Conservation (phyloP, 805 yeast genomes). For the Zygotorulaspora sp. region DNA sequence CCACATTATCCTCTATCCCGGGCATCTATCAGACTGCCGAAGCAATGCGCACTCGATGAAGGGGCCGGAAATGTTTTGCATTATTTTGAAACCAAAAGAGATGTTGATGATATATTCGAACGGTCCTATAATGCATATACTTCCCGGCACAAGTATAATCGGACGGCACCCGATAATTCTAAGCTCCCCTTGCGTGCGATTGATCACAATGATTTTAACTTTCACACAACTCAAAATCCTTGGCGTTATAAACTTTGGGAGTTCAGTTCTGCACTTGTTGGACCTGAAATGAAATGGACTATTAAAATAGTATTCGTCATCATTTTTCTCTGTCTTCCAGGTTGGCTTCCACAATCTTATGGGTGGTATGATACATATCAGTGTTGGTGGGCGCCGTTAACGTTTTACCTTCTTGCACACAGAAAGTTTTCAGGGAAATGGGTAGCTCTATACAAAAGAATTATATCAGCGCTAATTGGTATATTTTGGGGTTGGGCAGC, state of each 20-base stretch:
- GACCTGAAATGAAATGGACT: constrained; percentile 43
- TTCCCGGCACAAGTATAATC: constrained; percentile 34
- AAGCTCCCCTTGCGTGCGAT: constrained; percentile 35
- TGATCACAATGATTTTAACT: constrained; percentile 41
- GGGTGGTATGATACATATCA: constrained; percentile 42
- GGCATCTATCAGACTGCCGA: constrained; percentile 41
- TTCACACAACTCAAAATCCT: constrained; percentile 37
- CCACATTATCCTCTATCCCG: constrained; percentile 41
- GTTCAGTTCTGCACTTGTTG: constrained; percentile 32
- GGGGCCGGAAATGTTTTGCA: constrained; percentile 44
- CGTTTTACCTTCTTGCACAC: constrained; percentile 38
- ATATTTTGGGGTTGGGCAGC: constrained; percentile 48
- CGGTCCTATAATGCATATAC: constrained; percentile 43
- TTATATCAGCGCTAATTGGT: constrained; percentile 38
- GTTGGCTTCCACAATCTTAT: constrained; percentile 39
- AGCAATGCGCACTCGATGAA: constrained; percentile 42
- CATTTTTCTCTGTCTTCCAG: constrained; percentile 41
- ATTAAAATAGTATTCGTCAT: constrained; percentile 38
- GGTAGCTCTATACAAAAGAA: constrained; percentile 33
- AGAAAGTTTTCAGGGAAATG: constrained; percentile 41
- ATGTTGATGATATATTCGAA: constrained; percentile 45
- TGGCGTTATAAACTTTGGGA: constrained; percentile 41
- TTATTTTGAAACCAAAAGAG: constrained; percentile 41
- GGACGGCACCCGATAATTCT: constrained; percentile 5
- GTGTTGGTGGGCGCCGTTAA: constrained; percentile 42